Evolutionary conservation across 2,329 filamentous ascomycete species (phyloP).

Genomic region (Xylaria sp.): DNA sequence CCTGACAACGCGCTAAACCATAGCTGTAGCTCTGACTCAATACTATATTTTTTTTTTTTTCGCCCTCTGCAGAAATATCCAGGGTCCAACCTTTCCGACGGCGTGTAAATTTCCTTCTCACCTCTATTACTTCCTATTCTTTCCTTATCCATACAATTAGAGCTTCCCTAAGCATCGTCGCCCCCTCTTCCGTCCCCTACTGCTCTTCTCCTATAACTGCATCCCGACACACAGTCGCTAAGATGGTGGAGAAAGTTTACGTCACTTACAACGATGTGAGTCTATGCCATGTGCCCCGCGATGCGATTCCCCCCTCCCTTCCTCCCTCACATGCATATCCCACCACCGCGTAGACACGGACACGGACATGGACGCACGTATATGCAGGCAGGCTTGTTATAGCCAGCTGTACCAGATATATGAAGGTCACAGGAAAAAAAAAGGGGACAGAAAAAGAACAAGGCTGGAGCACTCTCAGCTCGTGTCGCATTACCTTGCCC

Average conservation of each 20-base stretch:
- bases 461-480: too few species aligned
- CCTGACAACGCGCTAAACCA: conserved; percentile 14
- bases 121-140: conserved; percentile 4
- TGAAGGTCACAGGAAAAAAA: too few species aligned
- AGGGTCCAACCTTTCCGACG: conserved; percentile 27
- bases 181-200: neutral
- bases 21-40: conserved; percentile 31
- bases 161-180: neutral
- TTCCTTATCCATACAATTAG: conserved; percentile 3
- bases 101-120: conserved; percentile 2
- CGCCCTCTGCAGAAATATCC: conserved; percentile 14
- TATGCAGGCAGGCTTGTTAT: neutral
- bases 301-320: conserved; percentile 21
- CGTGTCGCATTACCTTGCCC: neutral
- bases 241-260: conserved; percentile 87
- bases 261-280: conserved; percentile 92
- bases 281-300: conserved; percentile 41
- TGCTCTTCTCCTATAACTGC: neutral
- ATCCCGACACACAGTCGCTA: conserved; percentile 49
- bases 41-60: conserved; percentile 28
- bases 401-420: too few species aligned
- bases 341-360: neutral
- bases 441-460: too few species aligned
- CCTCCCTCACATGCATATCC: conserved; percentile 28
- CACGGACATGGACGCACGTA: neutral